phyloP scores from a whole-genome alignment of 345 rosid species.

The Eucalyptus tenuipes region DNA sequence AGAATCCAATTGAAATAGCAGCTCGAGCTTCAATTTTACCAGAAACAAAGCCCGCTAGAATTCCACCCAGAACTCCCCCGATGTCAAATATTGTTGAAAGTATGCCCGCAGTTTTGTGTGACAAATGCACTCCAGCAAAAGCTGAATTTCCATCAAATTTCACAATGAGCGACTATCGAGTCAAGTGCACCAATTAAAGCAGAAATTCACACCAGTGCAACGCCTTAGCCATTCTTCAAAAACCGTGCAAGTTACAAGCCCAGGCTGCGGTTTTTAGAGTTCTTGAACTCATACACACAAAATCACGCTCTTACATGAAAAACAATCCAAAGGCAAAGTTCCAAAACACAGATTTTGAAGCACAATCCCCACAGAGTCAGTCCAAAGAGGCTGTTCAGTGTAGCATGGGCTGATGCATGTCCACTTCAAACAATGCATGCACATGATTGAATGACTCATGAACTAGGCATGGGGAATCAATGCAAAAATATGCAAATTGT shows the following conservation, averaged over 20 bases:
- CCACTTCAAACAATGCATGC: no score
- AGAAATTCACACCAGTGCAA: not conserved
- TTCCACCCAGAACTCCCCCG: conserved; percentile 73
- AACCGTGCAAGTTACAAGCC: no score
- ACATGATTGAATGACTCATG: no score
- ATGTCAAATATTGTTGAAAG: conserved; percentile 71
- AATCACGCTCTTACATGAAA: no score
- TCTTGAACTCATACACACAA: no score
- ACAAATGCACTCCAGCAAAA: conserved; percentile 69
- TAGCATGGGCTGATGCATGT: no score
- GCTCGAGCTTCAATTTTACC: conserved; percentile 69
- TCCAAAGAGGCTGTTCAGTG: no score
- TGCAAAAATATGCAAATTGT: not conserved
- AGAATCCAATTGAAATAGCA: conserved; percentile 46
- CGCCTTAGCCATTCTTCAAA: no score
- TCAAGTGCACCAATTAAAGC: not conserved
- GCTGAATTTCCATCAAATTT: conserved; percentile 25
- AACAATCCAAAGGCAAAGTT: no score
- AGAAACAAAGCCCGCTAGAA: conserved; percentile 60
- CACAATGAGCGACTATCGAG: not conserved
- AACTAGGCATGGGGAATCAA: not conserved
- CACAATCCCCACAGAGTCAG: no score
- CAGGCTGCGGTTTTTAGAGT: no score
- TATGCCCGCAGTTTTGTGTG: conserved; percentile 78
- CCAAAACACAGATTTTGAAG: no score